phyloP scores from a whole-genome alignment of 306 rosid species.

The Cajanus cajan region DNA sequence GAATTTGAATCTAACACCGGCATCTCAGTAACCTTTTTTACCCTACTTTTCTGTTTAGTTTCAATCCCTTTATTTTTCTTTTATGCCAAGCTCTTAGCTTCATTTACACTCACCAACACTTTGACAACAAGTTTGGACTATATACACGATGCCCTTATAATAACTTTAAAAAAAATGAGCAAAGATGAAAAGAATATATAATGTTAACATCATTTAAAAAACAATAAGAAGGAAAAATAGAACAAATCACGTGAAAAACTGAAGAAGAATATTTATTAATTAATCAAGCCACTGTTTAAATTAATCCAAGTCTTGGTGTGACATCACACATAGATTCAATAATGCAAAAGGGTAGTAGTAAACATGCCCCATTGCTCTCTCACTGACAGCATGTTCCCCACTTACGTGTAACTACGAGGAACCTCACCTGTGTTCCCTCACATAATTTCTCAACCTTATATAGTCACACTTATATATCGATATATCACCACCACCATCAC shows the following conservation, averaged over 20 bases:
- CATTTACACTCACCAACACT: constrained; percentile 2
- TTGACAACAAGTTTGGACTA: background rate
- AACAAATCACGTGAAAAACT: background rate
- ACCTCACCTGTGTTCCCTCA: constrained; percentile 24
- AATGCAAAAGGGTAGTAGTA: constrained; percentile 1
- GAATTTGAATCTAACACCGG: too few species aligned
- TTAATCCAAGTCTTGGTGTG: background rate
- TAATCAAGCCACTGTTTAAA: background rate
- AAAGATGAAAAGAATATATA: background rate
- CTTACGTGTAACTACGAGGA: constrained; percentile 56
- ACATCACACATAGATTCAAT: background rate
- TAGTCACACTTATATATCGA: background rate
- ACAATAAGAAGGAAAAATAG: background rate
- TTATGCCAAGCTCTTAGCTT: background rate
- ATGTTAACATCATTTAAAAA: background rate
- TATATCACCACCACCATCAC: background rate
- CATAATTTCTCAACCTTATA: background rate
- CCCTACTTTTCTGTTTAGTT: background rate
- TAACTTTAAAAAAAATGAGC: background rate
- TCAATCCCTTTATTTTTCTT: background rate
- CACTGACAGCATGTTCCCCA: constrained; percentile 67
- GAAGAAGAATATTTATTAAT: background rate
- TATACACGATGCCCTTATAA: too few species aligned
- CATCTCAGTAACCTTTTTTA: too few species aligned
- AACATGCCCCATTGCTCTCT: constrained; percentile 31